Evolutionary conservation across 202 grass and related monocot species (phyloP), one percentile per base, ranked within the genome.

Genomic region (Tripidium arundinaceum): DNA sequence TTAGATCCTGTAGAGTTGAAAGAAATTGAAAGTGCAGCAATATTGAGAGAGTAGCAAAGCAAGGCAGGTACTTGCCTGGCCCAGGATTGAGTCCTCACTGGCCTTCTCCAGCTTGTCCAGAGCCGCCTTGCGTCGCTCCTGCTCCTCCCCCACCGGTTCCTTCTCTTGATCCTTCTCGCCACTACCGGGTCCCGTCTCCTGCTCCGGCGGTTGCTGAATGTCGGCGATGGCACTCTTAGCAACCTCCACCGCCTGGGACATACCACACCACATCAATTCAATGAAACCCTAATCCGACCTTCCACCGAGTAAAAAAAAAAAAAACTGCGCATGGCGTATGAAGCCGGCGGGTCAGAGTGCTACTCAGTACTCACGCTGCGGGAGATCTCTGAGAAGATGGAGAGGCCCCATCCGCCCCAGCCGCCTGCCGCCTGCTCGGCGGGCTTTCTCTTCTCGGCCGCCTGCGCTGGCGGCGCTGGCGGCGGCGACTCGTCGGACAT

Each of bases 371-470:
- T 70, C 79, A 98, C 96, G 79, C 80, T 84, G 84, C 84, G 87
- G 65, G 96, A 99, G 86, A 99, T 95, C 77, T 99, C 92, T 46
- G 92, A 93, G 90, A 99, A 99, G 57, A 98, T 67, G 82, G 86
- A 86, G 82, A 93, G 87, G 25, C 88, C 92, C 96, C 92, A 99
- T 8, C 88, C 92, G 47, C 94, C 90, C 94, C 94, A 98, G 7
- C 94, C 89, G 2, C 95, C 84, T 1, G 75, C 65, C 42, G 26
- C 67, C 68, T 87, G 80, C 43, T 75, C 83, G 16, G 40, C 65
- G 3, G 75, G 36, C 65, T 76, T 76, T 68, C 22, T 64, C 71
- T 78, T 78, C 54, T 74, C 43, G 26, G 57, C 52, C 9, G 61
- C 74, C 50, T n/a, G n/a, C n/a, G n/a, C n/a, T n/a, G n/a, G n/a